Conservation (phyloP, 2,329 filamentous ascomycete species). For the Zelopaecilomyces penicillatus region DNA sequence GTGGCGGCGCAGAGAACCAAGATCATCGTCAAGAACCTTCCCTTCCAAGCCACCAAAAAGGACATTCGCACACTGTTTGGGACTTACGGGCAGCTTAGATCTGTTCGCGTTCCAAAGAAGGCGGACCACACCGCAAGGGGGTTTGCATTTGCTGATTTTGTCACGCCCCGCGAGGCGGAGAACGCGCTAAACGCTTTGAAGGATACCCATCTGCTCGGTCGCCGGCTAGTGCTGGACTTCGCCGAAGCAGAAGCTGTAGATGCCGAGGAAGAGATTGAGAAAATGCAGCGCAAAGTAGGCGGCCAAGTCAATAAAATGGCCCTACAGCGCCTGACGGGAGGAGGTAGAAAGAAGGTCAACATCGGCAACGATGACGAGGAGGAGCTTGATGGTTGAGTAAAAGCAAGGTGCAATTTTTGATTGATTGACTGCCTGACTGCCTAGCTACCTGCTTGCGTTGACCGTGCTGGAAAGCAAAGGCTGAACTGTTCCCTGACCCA, state of each 20-base stretch:
- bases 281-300: slow-evolving; percentile 94
- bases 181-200: slow-evolving; percentile 86
- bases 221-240: slow-evolving; percentile 84
- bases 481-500: slow-evolving; percentile 8
- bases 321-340: slow-evolving; percentile 76
- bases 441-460: not conserved
- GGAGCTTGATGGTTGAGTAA: slow-evolving; percentile 34
- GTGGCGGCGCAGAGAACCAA: slow-evolving; percentile 70
- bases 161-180: slow-evolving; percentile 78
- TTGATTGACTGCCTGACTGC: not conserved
- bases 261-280: slow-evolving; percentile 90
- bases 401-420: slow-evolving; percentile 12
- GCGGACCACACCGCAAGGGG: slow-evolving; percentile 82
- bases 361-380: slow-evolving; percentile 65
- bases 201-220: slow-evolving; percentile 87
- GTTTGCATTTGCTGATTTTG: slow-evolving; percentile 95
- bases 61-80: slow-evolving; percentile 80
- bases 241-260: slow-evolving; percentile 82
- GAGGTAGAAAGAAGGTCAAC: slow-evolving; percentile 80
- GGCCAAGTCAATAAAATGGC: slow-evolving; percentile 86
- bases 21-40: slow-evolving; percentile 96
- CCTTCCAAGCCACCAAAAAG: slow-evolving; percentile 90
- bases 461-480: slow-evolving; percentile 7
- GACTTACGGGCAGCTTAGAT: slow-evolving; percentile 84
- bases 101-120: slow-evolving; percentile 90